These are phyloP conservation scores for Phialophora expanda DNA, from an alignment of 2,329 filamentous ascomycete genomes.

Conservation along the genomic window DNA sequence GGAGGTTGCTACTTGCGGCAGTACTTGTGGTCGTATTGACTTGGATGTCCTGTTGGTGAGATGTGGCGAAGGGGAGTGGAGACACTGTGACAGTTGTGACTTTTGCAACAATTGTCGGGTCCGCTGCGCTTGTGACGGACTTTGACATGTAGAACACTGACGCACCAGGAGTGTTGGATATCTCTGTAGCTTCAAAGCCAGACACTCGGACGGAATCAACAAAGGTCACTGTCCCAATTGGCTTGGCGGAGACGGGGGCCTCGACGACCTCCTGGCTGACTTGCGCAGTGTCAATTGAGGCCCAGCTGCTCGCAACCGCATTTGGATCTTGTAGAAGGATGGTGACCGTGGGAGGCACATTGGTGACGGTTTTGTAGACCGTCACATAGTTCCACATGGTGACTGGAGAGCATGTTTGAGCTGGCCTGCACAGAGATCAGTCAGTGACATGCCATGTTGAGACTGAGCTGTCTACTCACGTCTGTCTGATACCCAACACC, in stretches of 20 bases:
- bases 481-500: conserved; percentile 31
- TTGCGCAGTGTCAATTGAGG: conserved; percentile 31
- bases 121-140: conserved; percentile 14
- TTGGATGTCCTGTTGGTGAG: conserved; percentile 12
- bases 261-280: conserved; percentile 31
- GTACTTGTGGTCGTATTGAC: neutral
- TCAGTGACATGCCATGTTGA: conserved; percentile 8
- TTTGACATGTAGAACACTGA: conserved; percentile 34
- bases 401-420: conserved; percentile 29
- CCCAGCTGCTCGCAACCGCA: conserved; percentile 30
- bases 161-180: conserved; percentile 24
- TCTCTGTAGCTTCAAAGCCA: conserved; percentile 36
- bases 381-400: conserved; percentile 30
- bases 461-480: conserved; percentile 18
- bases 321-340: conserved; percentile 36
- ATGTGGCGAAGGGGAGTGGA: conserved; percentile 13
- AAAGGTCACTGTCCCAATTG: conserved; percentile 26
- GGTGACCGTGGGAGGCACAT: conserved; percentile 32
- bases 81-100: conserved; percentile 31
- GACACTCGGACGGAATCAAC: conserved; percentile 32
- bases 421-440: conserved; percentile 9
- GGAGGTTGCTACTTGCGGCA: conserved; percentile 2
- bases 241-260: conserved; percentile 26
- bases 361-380: conserved; percentile 28
- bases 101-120: conserved; percentile 24